Evolutionary conservation across 1,284 basidiomycete genomes (phyloP), one percentile per base, ranked within the genome.

Genomic region (Marasmius fiardii): DNA sequence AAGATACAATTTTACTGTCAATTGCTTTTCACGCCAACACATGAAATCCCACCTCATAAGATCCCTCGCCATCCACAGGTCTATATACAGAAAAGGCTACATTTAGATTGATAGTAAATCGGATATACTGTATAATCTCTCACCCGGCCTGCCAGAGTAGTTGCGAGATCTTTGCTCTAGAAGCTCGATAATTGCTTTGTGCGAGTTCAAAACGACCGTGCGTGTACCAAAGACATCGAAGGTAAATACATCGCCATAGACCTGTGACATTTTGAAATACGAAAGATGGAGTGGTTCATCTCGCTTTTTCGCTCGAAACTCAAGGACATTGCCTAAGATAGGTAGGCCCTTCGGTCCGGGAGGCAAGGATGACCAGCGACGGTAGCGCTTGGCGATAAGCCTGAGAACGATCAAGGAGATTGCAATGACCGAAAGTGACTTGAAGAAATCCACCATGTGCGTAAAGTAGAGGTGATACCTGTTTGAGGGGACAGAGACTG

Each of bases 31-130:
- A 10, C 28, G 28, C 10, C 28, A 31, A 31, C 5, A 10, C 28
- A 41, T 4, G 20, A n/a, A 7, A 20, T 7, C 39, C 11, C 8
- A 41, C 39, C 37, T 39, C 61, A 69, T 66, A 16, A 68, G 60
- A 45, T 69, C 67, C 39, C 64, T 65, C 26, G 62, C 62, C 65
- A 69, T 66, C 35, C 48, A 52, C 55, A 56, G 24, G 28, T 10
- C 21, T 37, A 44, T 2, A 5, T 26, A 37, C 16, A 2, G 2
- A 21, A n/a, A 20, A 4, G 28, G 10, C n/a, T n/a, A 31, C 28
- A 31, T 10, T 41, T 2, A 41, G 5, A 26, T 41, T 41, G n/a
- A 18, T 34, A 24, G n/a, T 14, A 7, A 26, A 31, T 31, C 28
- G 21, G 23, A 4, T 28, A 18, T 3, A 11, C 31, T 31, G 28